These are phyloP conservation scores for Heterobasidion occidentale DNA, from an alignment of 1,284 basidiomycete genomes.

Conservation along the genomic window DNA sequence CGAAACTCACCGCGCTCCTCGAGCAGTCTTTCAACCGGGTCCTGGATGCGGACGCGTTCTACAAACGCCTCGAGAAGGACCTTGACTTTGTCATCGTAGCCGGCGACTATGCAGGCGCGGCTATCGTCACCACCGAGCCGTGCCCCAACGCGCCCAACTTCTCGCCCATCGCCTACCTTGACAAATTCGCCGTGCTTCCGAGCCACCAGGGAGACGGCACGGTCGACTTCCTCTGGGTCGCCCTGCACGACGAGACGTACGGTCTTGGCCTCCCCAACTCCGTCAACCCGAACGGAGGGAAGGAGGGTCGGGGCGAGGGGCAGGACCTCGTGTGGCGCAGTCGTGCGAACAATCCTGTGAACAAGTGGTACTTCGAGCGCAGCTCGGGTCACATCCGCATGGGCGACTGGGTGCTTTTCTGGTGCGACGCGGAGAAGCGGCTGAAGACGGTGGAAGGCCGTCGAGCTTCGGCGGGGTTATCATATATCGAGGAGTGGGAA, in stretches of 20 bases:
- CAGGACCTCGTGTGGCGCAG: conserved; percentile 94
- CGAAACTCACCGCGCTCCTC: conserved; percentile 74
- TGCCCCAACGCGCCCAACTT: conserved; percentile 23
- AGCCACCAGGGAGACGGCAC: conserved; percentile 96
- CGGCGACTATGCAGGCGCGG: conserved; percentile 94
- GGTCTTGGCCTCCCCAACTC: conserved; percentile 92
- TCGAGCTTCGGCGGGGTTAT: conserved; percentile 50
- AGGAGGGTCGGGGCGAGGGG: conserved; percentile 84
- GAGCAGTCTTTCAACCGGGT: conserved; percentile 81
- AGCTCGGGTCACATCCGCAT: conserved; percentile 85
- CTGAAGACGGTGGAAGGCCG: conserved; percentile 61
- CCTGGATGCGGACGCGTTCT: conserved; percentile 76
- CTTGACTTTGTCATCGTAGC: conserved; percentile 94
- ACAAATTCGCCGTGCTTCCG: conserved; percentile 98
- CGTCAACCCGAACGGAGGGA: conserved; percentile 91
- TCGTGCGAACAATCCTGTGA: conserved; percentile 89
- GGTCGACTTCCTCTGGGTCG: conserved; percentile 99
- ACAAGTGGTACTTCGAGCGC: conserved; percentile 99
- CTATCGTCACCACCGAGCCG: conserved; percentile 86
- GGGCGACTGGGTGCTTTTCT: conserved; percentile 89
- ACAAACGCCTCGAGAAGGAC: conserved; percentile 61
- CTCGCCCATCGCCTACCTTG: conserved; percentile 81
- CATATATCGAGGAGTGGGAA: conserved; percentile 81
- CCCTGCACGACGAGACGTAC: conserved; percentile 96
- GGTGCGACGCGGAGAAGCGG: conserved; percentile 94